These are phyloP conservation scores for Scopulariopsis brevicaulis DNA, from an alignment of 2,329 filamentous ascomycete species.

Conservation along the genomic window DNA sequence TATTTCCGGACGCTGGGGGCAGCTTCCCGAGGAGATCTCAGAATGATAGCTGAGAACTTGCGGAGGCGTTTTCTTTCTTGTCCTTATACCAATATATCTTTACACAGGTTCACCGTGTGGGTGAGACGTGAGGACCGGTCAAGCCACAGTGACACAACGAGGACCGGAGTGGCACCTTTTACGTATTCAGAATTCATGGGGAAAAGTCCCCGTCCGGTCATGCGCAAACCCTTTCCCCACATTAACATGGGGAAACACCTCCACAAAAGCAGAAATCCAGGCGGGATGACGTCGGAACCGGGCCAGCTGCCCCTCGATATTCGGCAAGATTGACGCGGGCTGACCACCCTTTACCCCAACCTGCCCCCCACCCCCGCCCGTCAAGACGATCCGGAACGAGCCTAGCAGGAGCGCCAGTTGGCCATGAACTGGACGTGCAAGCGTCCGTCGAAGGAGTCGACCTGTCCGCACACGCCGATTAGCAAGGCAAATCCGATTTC, in stretches of 20 bases:
- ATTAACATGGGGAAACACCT: not conserved
- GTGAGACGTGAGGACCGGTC: too few species aligned
- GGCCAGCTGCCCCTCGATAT: not conserved
- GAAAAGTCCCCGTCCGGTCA: not conserved
- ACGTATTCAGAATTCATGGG: not conserved
- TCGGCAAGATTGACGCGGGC: not conserved
- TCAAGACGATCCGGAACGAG: not conserved
- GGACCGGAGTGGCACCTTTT: not conserved
- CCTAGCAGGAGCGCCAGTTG: slow-evolving; percentile 10
- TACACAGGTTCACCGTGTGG: too few species aligned
- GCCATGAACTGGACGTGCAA: slow-evolving; percentile 14
- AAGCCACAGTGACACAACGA: not conserved
- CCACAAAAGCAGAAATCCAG: not conserved
- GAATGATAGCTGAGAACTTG: too few species aligned
- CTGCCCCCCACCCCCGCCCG: not conserved
- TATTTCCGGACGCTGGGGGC: too few species aligned
- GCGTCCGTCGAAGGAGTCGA: slow-evolving; percentile 15
- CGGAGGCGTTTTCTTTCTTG: too few species aligned
- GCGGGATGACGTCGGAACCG: not conserved
- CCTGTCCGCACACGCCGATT: slow-evolving; percentile 6
- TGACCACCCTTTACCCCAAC: not conserved
- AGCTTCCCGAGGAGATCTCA: too few species aligned
- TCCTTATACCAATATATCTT: too few species aligned
- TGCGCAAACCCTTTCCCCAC: not conserved
- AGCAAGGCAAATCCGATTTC: not conserved